Evolutionary conservation across 768 basidiomycete genomes (phyloP).

Genomic region (Lentinula edodes): DNA sequence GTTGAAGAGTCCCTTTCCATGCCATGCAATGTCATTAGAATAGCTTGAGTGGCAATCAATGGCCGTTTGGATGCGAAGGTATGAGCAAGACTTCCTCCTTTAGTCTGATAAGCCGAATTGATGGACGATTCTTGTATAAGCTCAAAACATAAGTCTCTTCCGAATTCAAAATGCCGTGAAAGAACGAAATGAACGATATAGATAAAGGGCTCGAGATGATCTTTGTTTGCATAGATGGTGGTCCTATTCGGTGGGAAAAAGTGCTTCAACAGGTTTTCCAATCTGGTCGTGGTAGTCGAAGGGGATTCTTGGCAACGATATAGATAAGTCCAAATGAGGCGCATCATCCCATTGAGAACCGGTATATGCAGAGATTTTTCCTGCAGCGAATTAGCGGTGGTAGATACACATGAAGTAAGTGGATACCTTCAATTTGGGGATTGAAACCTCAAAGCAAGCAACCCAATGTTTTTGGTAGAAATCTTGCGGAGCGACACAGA

Average conservation of each 20-base stretch:
- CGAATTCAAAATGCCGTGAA: conserved; percentile 80
- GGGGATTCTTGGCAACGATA: conserved; percentile 85
- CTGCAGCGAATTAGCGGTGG: conserved; percentile 33
- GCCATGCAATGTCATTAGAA: conserved; percentile 62
- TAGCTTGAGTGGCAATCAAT: conserved; percentile 70
- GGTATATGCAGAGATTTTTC: conserved; percentile 68
- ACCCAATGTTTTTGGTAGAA: conserved; percentile 84
- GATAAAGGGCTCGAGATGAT: conserved; percentile 70
- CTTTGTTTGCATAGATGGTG: conserved; percentile 59
- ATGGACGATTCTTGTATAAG: conserved; percentile 68
- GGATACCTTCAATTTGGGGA: conserved; percentile 75
- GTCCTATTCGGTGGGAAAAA: conserved; percentile 75
- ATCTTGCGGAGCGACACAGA: conserved; percentile 84
- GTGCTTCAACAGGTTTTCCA: conserved; percentile 68
- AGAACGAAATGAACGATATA: conserved; percentile 80
- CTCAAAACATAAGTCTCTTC: conserved; percentile 74
- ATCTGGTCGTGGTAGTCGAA: conserved; percentile 72
- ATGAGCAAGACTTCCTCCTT: conserved; percentile 29
- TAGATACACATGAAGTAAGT: neutral
- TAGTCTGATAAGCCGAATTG: conserved; percentile 31
- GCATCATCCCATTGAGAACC: conserved; percentile 76
- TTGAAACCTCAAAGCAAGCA: conserved; percentile 61
- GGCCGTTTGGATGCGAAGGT: conserved; percentile 67
- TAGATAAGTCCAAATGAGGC: conserved; percentile 92
- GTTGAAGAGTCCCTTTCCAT: conserved; percentile 66